Conservation (phyloP, 768 basidiomycete species). For the Chalciporus pseudorubinellus region DNA sequence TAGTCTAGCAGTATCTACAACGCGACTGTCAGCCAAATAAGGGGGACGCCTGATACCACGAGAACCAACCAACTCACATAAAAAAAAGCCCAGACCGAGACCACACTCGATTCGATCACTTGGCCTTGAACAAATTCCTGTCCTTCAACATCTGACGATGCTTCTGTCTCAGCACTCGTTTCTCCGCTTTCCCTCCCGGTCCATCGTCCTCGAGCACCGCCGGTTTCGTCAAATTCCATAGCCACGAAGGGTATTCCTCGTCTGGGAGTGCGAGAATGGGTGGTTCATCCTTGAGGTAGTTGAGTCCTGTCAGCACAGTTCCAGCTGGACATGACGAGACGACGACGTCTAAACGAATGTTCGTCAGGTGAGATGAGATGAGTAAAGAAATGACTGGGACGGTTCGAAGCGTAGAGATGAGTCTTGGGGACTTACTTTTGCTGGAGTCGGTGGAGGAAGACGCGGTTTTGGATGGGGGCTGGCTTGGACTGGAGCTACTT, state of each 20-base stretch:
- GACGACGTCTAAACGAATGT: slow-evolving; percentile 12
- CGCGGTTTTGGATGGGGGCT: background rate
- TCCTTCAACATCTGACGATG: slow-evolving; percentile 75
- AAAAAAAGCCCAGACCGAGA: background rate
- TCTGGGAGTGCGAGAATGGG: slow-evolving; percentile 77
- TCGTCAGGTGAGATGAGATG: background rate
- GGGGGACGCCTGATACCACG: background rate
- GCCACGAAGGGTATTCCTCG: slow-evolving; percentile 84
- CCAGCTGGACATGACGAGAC: slow-evolving; percentile 67
- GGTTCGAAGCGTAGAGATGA: background rate
- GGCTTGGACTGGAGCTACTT: slow-evolving; percentile 1
- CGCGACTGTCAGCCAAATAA: background rate
- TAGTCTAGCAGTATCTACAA: background rate
- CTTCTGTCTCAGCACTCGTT: slow-evolving; percentile 52
- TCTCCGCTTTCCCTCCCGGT: slow-evolving; percentile 65
- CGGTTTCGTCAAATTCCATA: slow-evolving; percentile 75
- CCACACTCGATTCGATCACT: slow-evolving; percentile 39
- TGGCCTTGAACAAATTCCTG: slow-evolving; percentile 82
- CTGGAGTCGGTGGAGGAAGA: slow-evolving; percentile 8
- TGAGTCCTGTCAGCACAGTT: slow-evolving; percentile 75
- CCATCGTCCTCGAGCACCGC: slow-evolving; percentile 66
- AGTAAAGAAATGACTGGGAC: background rate
- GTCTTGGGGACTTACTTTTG: slow-evolving; percentile 19
- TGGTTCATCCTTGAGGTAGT: slow-evolving; percentile 79
- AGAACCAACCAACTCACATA: background rate